These are phyloP conservation scores for Aspergillus uvarum DNA, from an alignment of 2,329 filamentous ascomycete genomes.

Conservation along the genomic window DNA sequence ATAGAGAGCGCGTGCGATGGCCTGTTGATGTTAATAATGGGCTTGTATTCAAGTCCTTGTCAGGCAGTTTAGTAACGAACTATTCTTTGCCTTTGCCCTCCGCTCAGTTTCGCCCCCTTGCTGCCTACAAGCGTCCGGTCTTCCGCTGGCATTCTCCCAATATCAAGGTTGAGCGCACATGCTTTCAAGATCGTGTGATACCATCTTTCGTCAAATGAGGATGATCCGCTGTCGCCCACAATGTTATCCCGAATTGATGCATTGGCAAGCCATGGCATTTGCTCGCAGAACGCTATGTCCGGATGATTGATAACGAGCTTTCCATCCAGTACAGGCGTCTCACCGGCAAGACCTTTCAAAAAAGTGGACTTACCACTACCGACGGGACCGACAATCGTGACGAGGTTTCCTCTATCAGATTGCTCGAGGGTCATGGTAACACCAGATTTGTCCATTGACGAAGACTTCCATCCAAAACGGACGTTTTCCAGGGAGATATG, in stretches of 20 bases:
- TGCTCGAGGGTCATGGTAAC: background rate
- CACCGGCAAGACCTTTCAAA: constrained; percentile 34
- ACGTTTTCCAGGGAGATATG: constrained; percentile 12
- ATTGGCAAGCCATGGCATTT: constrained; percentile 30
- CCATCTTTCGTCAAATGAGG: constrained; percentile 18
- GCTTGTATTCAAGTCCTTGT: background rate
- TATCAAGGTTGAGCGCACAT: constrained; percentile 29
- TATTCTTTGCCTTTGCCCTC: constrained; percentile 48
- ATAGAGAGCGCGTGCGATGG: constrained; percentile 45
- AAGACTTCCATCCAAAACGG: constrained; percentile 10
- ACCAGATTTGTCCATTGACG: background rate
- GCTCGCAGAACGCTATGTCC: constrained; percentile 28
- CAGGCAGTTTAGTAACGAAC: constrained; percentile 7
- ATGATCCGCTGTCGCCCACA: constrained; percentile 17
- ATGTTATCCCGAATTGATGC: constrained; percentile 32
- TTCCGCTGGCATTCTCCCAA: constrained; percentile 26
- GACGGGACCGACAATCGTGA: constrained; percentile 47
- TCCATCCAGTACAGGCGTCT: constrained; percentile 22
- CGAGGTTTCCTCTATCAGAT: constrained; percentile 30
- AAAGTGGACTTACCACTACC: constrained; percentile 51
- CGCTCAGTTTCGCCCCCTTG: constrained; percentile 46
- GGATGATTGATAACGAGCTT: constrained; percentile 15
- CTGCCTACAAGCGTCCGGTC: constrained; percentile 43
- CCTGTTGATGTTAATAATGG: constrained; percentile 12
- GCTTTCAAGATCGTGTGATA: constrained; percentile 16